Conservation (phyloP, 345 rosid species). For the Angophora floribunda region DNA sequence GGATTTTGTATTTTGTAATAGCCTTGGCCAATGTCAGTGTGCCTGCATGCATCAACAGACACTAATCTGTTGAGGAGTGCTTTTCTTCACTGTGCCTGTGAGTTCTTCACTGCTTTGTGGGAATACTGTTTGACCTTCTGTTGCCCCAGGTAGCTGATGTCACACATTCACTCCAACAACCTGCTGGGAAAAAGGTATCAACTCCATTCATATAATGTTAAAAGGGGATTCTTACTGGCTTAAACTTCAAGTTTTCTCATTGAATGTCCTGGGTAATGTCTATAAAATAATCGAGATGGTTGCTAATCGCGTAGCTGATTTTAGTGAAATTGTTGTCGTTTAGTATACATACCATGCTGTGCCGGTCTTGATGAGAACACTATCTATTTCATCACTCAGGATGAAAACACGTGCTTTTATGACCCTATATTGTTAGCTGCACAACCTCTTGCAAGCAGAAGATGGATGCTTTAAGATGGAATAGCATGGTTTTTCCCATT, state of each 20-base stretch:
- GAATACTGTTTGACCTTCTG: not conserved
- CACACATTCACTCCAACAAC: conserved; percentile 93
- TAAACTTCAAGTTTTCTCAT: not conserved
- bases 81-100: not conserved
- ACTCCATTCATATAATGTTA: not conserved
- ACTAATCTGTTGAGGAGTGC: not conserved
- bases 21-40: not conserved
- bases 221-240: not conserved
- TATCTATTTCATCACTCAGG: not conserved
- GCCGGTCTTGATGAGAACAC: not conserved
- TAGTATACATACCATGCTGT: not conserved
- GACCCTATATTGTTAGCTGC: not conserved
- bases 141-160: conserved; percentile 76
- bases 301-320: not conserved
- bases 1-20: not conserved
- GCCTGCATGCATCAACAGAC: not conserved
- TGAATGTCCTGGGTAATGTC: not conserved
- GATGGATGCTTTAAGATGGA: not conserved
- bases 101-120: not conserved
- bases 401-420: not conserved
- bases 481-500: not conserved
- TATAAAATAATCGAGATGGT: not conserved
- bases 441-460: not conserved
- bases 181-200: conserved; percentile 84
- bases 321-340: not conserved